Evolutionary conservation across 2,329 filamentous ascomycete genomes (phyloP).

Genomic region (Cercospora beticola): DNA sequence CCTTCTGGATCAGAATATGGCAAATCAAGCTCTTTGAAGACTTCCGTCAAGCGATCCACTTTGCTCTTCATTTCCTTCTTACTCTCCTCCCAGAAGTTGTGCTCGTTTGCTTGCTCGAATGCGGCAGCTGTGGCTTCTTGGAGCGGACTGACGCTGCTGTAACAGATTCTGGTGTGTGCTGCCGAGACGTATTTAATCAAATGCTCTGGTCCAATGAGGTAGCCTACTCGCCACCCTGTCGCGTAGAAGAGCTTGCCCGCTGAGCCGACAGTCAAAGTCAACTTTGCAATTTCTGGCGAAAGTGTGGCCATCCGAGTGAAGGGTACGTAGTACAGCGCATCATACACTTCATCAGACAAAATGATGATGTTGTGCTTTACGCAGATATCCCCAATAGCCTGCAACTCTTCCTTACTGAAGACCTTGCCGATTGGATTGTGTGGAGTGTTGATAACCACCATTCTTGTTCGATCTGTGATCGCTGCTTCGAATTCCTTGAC

Average conservation of each 20-base stretch:
- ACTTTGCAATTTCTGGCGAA: constrained; percentile 80
- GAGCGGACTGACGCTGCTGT: constrained; percentile 85
- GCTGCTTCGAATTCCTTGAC: constrained; percentile 77
- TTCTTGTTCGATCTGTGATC: constrained; percentile 85
- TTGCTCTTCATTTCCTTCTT: constrained; percentile 87
- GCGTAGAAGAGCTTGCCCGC: constrained; percentile 98
- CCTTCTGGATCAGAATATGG: constrained; percentile 88
- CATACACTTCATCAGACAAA: constrained; percentile 67
- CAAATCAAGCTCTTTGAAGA: constrained; percentile 51
- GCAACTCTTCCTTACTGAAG: constrained; percentile 78
- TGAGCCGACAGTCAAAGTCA: constrained; percentile 91
- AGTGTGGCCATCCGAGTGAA: constrained; percentile 91
- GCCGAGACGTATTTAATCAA: constrained; percentile 88
- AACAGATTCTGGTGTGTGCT: constrained; percentile 95
- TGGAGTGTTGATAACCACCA: constrained; percentile 88
- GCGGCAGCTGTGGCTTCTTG: constrained; percentile 94
- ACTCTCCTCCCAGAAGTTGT: constrained; percentile 84
- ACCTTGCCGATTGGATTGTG: constrained; percentile 98
- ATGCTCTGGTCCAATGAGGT: constrained; percentile 85
- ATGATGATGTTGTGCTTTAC: constrained; percentile 94
- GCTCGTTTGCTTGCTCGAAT: constrained; percentile 82
- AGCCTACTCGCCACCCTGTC: constrained; percentile 95
- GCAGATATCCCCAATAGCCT: constrained; percentile 81
- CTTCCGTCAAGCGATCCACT: constrained; percentile 78
- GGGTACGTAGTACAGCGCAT: constrained; percentile 89